These are phyloP conservation scores for Corynespora cassiicola DNA, from an alignment of 2,329 filamentous ascomycete genomes.

Conservation along the genomic window DNA sequence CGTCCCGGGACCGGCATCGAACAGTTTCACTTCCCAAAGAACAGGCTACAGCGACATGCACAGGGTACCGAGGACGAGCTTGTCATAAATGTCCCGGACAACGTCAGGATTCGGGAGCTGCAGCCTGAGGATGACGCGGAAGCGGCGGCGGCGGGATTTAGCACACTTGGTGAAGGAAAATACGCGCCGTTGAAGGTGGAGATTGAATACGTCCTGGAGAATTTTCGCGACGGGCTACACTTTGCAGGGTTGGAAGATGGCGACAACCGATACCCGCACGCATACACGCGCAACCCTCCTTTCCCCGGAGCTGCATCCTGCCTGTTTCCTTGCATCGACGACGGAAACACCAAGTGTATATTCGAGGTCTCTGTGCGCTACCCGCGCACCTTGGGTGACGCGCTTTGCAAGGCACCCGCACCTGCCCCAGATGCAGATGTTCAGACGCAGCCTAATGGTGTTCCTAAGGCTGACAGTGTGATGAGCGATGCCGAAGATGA, in stretches of 20 bases:
- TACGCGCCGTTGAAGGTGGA: conserved; percentile 69
- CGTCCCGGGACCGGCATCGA: conserved; percentile 68
- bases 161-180: conserved; percentile 34
- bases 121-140: conserved; percentile 56
- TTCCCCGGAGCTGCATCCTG: conserved; percentile 81
- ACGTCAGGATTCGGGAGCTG: conserved; percentile 67
- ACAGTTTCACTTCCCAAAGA: conserved; percentile 79
- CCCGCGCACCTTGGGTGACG: conserved; percentile 85
- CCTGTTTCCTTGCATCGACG: conserved; percentile 93
- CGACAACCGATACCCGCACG: conserved; percentile 86
- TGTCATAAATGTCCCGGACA: conserved; percentile 64
- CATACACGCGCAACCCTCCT: conserved; percentile 83
- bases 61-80: conserved; percentile 64
- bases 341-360: conserved; percentile 77
- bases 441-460: conserved; percentile 21
- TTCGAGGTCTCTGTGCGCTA: conserved; percentile 91
- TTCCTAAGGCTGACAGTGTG: conserved; percentile 38
- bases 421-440: conserved; percentile 20
- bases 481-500: conserved; percentile 46
- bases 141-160: conserved; percentile 29
- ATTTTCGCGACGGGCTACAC: conserved; percentile 84
- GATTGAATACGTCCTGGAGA: conserved; percentile 79
- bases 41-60: conserved; percentile 67
- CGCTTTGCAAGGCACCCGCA: conserved; percentile 50
- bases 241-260: conserved; percentile 85